These are phyloP conservation scores for Teratosphaeria viscida DNA, from an alignment of 2,329 filamentous ascomycete species.

Conservation along the genomic window DNA sequence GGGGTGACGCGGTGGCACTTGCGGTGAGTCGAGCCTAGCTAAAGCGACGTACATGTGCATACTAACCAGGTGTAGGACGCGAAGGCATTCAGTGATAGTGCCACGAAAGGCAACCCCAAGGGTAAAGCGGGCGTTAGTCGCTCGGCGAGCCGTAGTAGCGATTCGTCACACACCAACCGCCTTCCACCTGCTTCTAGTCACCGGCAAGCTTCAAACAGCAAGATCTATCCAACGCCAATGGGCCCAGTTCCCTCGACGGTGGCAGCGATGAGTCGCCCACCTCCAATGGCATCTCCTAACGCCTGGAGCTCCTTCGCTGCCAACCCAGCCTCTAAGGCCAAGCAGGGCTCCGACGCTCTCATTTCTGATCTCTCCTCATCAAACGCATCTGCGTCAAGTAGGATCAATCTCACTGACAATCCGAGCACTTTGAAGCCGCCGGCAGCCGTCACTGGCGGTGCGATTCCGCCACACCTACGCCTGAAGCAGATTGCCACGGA, in stretches of 20 bases:
- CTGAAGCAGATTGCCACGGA: background rate
- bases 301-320: background rate
- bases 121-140: background rate
- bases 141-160: background rate
- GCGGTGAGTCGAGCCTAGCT: background rate
- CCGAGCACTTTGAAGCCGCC: background rate
- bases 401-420: background rate
- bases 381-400: background rate
- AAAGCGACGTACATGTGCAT: background rate
- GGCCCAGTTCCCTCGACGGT: background rate
- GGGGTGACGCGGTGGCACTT: background rate
- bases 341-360: background rate
- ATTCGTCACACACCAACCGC: background rate
- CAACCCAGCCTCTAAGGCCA: background rate
- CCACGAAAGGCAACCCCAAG: background rate
- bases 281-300: background rate
- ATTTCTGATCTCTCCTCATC: background rate
- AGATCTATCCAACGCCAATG: background rate
- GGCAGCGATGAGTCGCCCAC: background rate
- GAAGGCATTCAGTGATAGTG: background rate
- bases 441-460: background rate
- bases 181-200: background rate
- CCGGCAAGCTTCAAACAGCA: background rate
- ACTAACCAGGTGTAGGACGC: background rate
- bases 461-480: background rate